Conservation (phyloP, 495 filamentous ascomycete species). For the Penicillium simplicissimum region DNA sequence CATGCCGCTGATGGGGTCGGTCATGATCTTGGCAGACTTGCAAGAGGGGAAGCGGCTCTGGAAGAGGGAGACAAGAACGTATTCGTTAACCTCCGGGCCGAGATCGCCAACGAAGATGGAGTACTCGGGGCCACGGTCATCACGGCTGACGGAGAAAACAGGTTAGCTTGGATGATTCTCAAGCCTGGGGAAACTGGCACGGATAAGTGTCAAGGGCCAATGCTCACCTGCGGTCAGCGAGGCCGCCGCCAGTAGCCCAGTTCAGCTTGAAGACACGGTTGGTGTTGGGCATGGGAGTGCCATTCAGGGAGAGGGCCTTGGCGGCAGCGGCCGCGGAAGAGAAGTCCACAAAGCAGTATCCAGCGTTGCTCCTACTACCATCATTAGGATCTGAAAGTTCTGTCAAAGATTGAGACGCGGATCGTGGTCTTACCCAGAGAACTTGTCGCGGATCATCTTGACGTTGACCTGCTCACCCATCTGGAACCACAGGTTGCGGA, state of each 20-base stretch:
- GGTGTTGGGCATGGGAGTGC: constrained; percentile 89
- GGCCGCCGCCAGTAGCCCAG: constrained; percentile 95
- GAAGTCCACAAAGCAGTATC: constrained; percentile 99
- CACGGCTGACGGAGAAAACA: constrained; percentile 55
- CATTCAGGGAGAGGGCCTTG: constrained; percentile 88
- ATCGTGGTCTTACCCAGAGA: constrained; percentile 80
- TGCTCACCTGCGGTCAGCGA: constrained; percentile 85
- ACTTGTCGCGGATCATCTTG: constrained; percentile 99
- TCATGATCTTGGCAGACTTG: constrained; percentile 99
- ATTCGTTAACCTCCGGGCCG: constrained; percentile 98
- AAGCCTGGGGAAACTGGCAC: not conserved
- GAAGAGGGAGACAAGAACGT: constrained; percentile 94
- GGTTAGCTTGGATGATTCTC: not conserved
- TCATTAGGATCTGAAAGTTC: constrained; percentile 43
- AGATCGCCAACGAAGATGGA: constrained; percentile 98
- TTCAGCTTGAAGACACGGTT: constrained; percentile 97
- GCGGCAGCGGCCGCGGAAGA: constrained; percentile 76
- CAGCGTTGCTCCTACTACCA: constrained; percentile 80
- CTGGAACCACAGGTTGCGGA: constrained; percentile 88
- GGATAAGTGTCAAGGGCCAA: not conserved
- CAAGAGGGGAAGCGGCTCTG: constrained; percentile 93
- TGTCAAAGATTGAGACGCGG: not conserved
- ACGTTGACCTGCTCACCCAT: constrained; percentile 94
- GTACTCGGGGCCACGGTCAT: constrained; percentile 94
- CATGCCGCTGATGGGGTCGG: constrained; percentile 95